Evolutionary conservation across 2,329 filamentous ascomycete species (phyloP), one percentile per base, ranked within the genome.

Genomic region (Ascochyta pisi): DNA sequence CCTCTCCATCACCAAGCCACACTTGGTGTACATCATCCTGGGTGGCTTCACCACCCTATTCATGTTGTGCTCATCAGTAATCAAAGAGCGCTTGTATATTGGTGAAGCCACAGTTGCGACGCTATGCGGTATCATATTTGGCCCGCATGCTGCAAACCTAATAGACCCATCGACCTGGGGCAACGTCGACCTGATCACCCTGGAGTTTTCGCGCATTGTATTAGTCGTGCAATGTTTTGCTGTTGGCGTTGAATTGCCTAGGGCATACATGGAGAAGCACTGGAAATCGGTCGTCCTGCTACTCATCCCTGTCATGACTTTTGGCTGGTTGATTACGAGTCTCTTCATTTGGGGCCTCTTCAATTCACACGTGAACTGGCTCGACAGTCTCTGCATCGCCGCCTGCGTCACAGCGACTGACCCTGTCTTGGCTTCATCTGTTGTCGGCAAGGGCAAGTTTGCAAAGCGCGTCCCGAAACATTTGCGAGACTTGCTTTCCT

Each of bases 361-460:
- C 60, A 82, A 92, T 5, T 83, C 86, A 6, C 81, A 87, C 1
- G 81, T 98, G 66, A 87, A 84, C 71, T 99, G 93, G 92, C 85
- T 99, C 38, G 92, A 98, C 74, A 91, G 90, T 73, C 84, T 99
- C 51, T 88, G 89, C 31, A 84, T 92, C 61, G 89, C 95, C 16
- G 95, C 95, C 55, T 99, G 95, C 73, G 92, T 99, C 50, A 99
- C 95, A 3, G 95, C 95, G 42, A 99, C 95, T 4, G 95, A 99
- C 78, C 95, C 95, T 51, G 95, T 99, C 64, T 81, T 99, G 71
- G 95, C 95, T 26, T 98, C 95, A 13, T 99, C 95, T 15, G 95
- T 99, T 50, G 95, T 99, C 48, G 95, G 95, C 74, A 99, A 98
- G 80, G 95, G 95, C 69, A 99, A 99, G 77, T 99, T 99, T 70